phyloP scores from a whole-genome alignment of 83 land plant genomes.

The Larix sibirica region DNA sequence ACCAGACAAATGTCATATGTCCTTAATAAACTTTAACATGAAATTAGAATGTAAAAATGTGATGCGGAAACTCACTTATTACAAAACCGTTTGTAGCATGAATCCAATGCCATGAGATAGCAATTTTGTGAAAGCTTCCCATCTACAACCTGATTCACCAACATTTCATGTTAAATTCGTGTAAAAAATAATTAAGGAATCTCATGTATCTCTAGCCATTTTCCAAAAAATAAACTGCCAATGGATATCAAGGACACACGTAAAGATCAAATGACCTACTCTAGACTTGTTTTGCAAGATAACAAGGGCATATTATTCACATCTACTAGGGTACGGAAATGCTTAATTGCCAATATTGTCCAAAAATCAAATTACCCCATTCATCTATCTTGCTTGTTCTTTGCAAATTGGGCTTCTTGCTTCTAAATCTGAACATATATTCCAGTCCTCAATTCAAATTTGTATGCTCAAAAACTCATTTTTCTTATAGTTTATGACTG shows the following conservation, averaged over 20 bases:
- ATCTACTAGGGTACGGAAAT: no score
- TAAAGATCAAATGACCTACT: neutral
- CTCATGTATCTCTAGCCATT: neutral
- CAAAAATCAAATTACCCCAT: neutral
- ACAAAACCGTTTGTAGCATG: constrained; percentile 82
- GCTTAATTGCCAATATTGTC: neutral
- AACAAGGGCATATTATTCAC: neutral
- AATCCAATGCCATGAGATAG: constrained; percentile 93
- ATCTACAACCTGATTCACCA: constrained; percentile 82
- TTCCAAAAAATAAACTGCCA: neutral
- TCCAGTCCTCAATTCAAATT: neutral
- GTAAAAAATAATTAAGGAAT: neutral
- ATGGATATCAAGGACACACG: neutral
- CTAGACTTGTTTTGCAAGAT: neutral
- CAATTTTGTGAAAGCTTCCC: constrained; percentile 95
- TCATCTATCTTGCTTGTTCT: neutral
- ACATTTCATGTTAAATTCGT: neutral
- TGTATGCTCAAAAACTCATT: neutral
- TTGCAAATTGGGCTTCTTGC: neutral
- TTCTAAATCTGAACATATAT: neutral
- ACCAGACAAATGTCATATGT: neutral
- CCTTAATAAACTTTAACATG: neutral
- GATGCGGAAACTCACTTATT: constrained; percentile 58
- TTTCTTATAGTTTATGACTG: neutral
- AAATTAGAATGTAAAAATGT: neutral